Evolutionary conservation across 352 stramenopile genomes (phyloP).

Genomic region (Globisporangium abappressorium): DNA sequence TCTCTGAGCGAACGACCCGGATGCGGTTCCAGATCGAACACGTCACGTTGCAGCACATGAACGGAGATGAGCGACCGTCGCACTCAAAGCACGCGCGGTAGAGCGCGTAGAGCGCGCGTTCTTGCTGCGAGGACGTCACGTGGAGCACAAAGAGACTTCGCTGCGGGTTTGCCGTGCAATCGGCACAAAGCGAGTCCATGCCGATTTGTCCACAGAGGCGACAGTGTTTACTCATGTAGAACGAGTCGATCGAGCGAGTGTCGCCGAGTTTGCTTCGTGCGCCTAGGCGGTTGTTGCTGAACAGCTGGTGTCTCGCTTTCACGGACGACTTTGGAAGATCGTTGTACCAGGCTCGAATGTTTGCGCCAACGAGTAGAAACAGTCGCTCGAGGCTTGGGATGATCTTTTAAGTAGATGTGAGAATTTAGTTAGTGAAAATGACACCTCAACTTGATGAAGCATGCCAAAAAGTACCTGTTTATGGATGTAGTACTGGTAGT

Average conservation of each 20-base stretch:
- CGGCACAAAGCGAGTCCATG: slow-evolving; percentile 43
- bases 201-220: slow-evolving; percentile 67
- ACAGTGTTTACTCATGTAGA: slow-evolving; percentile 84
- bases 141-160: slow-evolving; percentile 68
- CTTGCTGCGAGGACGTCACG: slow-evolving; percentile 33
- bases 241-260: slow-evolving; percentile 70
- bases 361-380: slow-evolving; percentile 76
- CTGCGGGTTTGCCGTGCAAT: slow-evolving; percentile 54
- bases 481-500: slow-evolving; percentile 93
- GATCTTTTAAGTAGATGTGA: slow-evolving; percentile 33
- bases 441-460: too few species aligned
- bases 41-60: slow-evolving; percentile 45
- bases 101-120: slow-evolving; percentile 37
- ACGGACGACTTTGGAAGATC: slow-evolving; percentile 50
- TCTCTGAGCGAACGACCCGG: slow-evolving; percentile 36
- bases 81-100: slow-evolving; percentile 46
- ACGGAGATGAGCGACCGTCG: slow-evolving; percentile 45
- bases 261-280: slow-evolving; percentile 18
- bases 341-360: slow-evolving; percentile 73
- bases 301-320: slow-evolving; percentile 49
- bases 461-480: slow-evolving; percentile 58
- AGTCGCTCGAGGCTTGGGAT: slow-evolving; percentile 82
- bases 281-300: slow-evolving; percentile 15
- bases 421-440: neutral
- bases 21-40: slow-evolving; percentile 71